A percentile compares a stretch with the other conserved stretches of the same genome.
These are phyloP conservation scores for Limnomonas spitsbergensis DNA, from an alignment of 139 green algal genomes.

Conservation along the genomic window DNA sequence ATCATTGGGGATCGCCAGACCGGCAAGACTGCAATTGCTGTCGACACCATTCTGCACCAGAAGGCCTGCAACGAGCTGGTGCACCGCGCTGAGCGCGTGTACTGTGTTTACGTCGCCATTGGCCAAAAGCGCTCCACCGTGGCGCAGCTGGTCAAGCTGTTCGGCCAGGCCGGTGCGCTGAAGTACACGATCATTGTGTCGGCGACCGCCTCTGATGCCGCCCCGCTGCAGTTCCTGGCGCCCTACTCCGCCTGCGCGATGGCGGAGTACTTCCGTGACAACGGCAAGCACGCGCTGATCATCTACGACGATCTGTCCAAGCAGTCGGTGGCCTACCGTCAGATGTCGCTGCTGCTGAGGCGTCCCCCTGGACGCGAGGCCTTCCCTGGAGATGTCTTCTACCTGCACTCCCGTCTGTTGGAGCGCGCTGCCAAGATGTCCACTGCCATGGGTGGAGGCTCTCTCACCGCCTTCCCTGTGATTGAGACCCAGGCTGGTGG, in stretches of 20 bases:
- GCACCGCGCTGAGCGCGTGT: conserved; percentile 67
- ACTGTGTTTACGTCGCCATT: conserved; percentile 88
- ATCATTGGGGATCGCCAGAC: conserved; percentile 91
- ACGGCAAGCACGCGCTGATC: conserved; percentile 76
- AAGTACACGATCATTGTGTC: conserved; percentile 82
- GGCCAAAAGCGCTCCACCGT: conserved; percentile 86
- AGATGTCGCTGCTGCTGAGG: conserved; percentile 85
- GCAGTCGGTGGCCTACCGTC: conserved; percentile 86
- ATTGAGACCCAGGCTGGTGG: conserved; percentile 79
- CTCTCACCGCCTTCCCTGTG: conserved; percentile 81
- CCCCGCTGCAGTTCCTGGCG: conserved; percentile 86
- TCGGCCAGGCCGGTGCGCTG: conserved; percentile 54
- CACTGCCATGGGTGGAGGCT: conserved; percentile 62
- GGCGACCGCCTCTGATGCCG: conserved; percentile 84
- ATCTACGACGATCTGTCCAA: conserved; percentile 92
- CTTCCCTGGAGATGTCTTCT: conserved; percentile 88
- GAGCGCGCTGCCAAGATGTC: conserved; percentile 79
- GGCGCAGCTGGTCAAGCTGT: conserved; percentile 76
- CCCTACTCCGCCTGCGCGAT: conserved; percentile 89
- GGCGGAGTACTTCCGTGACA: conserved; percentile 78
- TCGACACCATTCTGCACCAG: conserved; percentile 85
- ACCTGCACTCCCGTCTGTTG: conserved; percentile 83
- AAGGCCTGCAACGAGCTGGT: conserved; percentile 45
- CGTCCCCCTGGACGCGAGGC: conserved; percentile 86
- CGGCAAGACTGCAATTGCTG: conserved; percentile 87